A percentile compares a stretch with the other conserved stretches of the same genome.
Evolutionary conservation across 306 rosid genomes (phyloP).

Genomic region (Glycine soja): DNA sequence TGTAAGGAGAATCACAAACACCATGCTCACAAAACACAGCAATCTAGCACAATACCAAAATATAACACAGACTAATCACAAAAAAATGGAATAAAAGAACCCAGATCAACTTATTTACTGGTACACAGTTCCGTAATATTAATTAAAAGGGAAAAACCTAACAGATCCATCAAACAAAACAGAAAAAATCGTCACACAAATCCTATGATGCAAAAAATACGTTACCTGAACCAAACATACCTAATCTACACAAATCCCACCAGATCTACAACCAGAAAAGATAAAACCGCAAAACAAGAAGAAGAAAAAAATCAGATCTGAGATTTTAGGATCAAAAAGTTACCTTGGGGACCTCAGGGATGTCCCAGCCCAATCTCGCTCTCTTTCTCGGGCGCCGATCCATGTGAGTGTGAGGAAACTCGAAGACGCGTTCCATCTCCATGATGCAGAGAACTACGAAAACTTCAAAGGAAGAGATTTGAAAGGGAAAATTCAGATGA

Average conservation of each 20-base stretch:
- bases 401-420: constrained; percentile 83
- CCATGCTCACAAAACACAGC: not conserved
- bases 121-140: not conserved
- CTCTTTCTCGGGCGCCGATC: constrained; percentile 95
- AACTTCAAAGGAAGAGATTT: constrained; percentile 13
- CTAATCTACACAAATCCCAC: constrained; percentile 39
- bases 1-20: not conserved
- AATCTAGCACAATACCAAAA: not conserved
- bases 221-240: constrained; percentile 39
- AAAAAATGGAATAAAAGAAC: not conserved
- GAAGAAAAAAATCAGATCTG: constrained; percentile 47
- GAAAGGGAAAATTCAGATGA: not conserved
- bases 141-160: not conserved
- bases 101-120: not conserved
- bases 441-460: constrained; percentile 39
- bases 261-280: constrained; percentile 53
- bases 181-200: not conserved
- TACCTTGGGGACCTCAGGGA: constrained; percentile 89
- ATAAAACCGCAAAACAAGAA: constrained; percentile 24
- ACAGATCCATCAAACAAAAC: constrained; percentile 21
- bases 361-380: constrained; percentile 97
- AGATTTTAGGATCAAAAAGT: constrained; percentile 13
- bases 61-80: not conserved
- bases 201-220: not conserved
- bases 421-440: constrained; percentile 83